Evolutionary conservation across 2,329 filamentous ascomycete genomes (phyloP), one percentile per base, ranked within the genome.

Genomic region (Aspergillus flavus): DNA sequence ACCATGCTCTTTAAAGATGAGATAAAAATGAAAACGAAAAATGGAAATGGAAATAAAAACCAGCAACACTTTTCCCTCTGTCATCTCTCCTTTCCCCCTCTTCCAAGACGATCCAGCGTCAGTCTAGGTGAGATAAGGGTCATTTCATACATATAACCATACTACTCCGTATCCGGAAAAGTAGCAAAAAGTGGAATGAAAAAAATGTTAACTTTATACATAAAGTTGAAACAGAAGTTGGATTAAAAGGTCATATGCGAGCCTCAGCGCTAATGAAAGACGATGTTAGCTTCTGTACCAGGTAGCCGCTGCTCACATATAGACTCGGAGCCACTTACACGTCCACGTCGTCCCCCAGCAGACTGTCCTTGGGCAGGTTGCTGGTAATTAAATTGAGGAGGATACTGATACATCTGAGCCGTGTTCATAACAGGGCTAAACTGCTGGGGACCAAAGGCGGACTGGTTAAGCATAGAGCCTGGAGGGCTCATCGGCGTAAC

Each of bases 321-420:
- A 58, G 23, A 53, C 58, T 48, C 11, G 41, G 65, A 65, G 66
- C 62, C 64, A 76, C 83, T 83, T 78, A 85, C 83, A 71, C 84
- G 79, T 78, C 84, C 85, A 72, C 85, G 82, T 70, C 84, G 81
- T 62, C 82, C 82, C 67, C 82, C 83, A 65, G 75, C 71, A 62
- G 78, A 73, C 69, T 83, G 81, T 66, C 79, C 75, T 69, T 78
- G 78, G 59, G 78, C 72, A 54, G 77, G 71, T 67, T 81, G 80
- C 70, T 82, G 80, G 57, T 76, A 71, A 66, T 82, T 81, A 72
- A 81, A 82, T 66, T 84, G 82, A 69, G 83, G 80, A 67, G 82
- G 80, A 72, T 86, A 86, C 61, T 82, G 82, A 73, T 86, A 86
- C 77, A 83, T 78, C 69, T 80, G 78, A 54, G 74, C 71, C 26